Evolutionary conservation across 805 yeast genomes (phyloP).

Genomic region (Grigorovia jiainica): DNA sequence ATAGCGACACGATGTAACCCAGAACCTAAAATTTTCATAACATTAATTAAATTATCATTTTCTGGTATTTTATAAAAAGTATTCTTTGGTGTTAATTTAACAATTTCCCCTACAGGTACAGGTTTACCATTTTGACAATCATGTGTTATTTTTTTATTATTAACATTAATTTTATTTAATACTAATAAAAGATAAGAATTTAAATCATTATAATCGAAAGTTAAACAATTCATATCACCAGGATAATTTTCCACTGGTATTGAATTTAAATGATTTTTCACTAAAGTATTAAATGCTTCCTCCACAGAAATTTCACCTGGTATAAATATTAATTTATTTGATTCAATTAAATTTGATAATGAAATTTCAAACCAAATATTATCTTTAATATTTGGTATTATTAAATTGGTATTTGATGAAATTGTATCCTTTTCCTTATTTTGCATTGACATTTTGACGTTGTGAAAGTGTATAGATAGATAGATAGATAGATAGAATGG

Average conservation of each 20-base stretch:
- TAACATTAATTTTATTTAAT: conserved; percentile 53
- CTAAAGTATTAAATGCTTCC: conserved; percentile 74
- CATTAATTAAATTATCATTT: conserved; percentile 56
- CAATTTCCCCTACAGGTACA: conserved; percentile 85
- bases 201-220: conserved; percentile 88
- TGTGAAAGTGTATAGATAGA: too few relatives aligned
- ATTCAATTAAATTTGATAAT: conserved; percentile 65
- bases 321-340: conserved; percentile 65
- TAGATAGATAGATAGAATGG: too few relatives aligned
- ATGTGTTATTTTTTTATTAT: conserved; percentile 27
- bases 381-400: conserved; percentile 1
- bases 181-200: conserved; percentile 79
- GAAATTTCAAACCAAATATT: conserved; percentile 63
- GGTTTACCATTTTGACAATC: conserved; percentile 81
- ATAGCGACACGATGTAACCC: conserved; percentile 95
- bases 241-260: conserved; percentile 62
- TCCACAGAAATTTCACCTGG: conserved; percentile 67
- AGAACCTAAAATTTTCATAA: conserved; percentile 80
- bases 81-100: conserved; percentile 75
- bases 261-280: conserved; percentile 66
- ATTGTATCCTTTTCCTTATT: too few relatives aligned
- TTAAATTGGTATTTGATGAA: neutral
- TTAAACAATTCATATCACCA: conserved; percentile 58
- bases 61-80: conserved; percentile 76
- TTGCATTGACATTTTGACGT: too few relatives aligned